Percentiles rank a stretch among this genome's conserved stretches.
These are phyloP conservation scores for Volvox carteri DNA, from an alignment of 163 green algal species.

Conservation along the genomic window DNA sequence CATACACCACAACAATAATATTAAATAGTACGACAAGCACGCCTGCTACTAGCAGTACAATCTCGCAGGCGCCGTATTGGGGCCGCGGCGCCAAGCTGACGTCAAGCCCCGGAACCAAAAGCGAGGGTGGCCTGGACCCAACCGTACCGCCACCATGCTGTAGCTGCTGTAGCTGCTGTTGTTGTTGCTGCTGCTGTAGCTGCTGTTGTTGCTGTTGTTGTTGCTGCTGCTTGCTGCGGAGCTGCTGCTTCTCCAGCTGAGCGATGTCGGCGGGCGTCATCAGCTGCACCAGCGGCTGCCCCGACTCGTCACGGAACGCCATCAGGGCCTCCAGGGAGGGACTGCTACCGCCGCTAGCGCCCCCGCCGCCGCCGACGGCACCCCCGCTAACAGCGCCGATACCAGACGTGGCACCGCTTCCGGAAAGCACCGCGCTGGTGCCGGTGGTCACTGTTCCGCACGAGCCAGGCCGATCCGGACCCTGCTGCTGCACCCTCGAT, in stretches of 20 bases:
- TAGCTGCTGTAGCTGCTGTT: not conserved
- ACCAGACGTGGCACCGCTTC: not conserved
- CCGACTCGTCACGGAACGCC: constrained; percentile 19
- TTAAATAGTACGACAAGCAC: constrained; percentile 45
- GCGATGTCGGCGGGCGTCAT: not conserved
- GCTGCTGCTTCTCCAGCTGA: constrained; percentile 15
- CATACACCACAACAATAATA: constrained; percentile 34
- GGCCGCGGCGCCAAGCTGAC: not conserved
- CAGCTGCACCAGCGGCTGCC: constrained; percentile 13
- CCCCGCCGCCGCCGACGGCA: not conserved
- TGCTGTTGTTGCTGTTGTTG: constrained; percentile 13
- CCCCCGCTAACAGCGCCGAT: too few relatives aligned
- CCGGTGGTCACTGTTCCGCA: not conserved
- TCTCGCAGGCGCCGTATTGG: constrained; percentile 32
- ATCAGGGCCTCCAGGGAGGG: constrained; percentile 19
- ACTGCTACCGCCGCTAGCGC: not conserved
- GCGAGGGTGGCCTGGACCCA: not conserved
- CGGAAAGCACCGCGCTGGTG: not conserved
- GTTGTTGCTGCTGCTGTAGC: not conserved
- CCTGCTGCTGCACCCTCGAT: not conserved
- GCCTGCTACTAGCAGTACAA: constrained; percentile 42
- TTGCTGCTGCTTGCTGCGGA: constrained; percentile 7
- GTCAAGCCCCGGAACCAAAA: not conserved
- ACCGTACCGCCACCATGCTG: not conserved
- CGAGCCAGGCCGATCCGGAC: not conserved